A percentile compares a stretch with the other conserved stretches of the same genome.
Evolutionary conservation across 495 filamentous ascomycete genomes (phyloP).

Genomic region (Xylaria bambusicola): DNA sequence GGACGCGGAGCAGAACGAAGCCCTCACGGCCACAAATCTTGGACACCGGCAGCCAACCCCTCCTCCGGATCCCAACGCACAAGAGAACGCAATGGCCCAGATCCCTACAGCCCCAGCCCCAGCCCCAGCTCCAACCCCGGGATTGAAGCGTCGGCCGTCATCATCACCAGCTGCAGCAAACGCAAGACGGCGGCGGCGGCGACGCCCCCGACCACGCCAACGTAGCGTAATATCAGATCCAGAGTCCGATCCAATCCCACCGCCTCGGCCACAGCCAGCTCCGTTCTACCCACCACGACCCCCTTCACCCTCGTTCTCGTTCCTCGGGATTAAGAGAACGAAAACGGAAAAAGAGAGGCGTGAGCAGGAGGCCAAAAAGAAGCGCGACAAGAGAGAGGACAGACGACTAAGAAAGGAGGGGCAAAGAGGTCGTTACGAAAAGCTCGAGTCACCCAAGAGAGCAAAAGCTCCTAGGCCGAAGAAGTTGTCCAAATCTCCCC

Average conservation of each 20-base stretch:
- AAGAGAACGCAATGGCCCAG: background rate
- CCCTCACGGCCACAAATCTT: constrained; percentile 1
- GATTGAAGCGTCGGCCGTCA: background rate
- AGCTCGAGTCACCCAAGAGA: background rate
- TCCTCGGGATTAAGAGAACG: constrained; percentile 10
- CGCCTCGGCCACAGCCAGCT: constrained; percentile 4
- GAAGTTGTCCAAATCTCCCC: background rate
- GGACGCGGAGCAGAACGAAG: constrained; percentile 1
- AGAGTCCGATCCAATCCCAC: constrained; percentile 3
- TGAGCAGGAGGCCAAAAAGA: background rate
- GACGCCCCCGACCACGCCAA: constrained; percentile 4
- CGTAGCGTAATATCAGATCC: background rate
- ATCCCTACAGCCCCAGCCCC: no score
- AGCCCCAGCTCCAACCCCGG: background rate
- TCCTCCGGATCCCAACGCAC: background rate
- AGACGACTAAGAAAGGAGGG: background rate
- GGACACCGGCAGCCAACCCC: background rate
- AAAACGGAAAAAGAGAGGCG: constrained; percentile 4
- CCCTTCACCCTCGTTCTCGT: background rate
- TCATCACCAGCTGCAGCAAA: constrained; percentile 11
- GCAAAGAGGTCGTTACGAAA: background rate
- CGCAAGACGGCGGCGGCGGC: constrained; percentile 5
- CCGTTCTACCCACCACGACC: background rate
- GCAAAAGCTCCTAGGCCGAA: background rate
- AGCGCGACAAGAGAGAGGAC: background rate